Base-by-base conservation (phyloP, 176 grass and related monocot genomes). In the Triticum monococcum region DNA sequence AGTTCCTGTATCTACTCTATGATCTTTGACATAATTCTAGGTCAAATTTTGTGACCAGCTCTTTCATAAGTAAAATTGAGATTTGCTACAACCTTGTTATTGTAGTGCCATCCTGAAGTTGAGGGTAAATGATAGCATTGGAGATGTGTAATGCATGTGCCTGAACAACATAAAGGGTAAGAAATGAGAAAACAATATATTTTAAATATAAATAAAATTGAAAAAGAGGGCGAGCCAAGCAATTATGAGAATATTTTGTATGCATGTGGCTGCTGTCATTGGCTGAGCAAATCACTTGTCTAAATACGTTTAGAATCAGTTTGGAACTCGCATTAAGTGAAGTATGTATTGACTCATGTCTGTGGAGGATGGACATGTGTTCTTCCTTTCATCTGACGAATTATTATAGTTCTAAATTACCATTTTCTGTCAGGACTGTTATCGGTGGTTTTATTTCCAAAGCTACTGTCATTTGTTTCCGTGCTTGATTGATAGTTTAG, bases 111-210 rank as follows among this genome's bases (percentile, higher is more conserved):
- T 61, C 48, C 45, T 69, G 33, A 67, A 76, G 35, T 72, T 38
- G n/a, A 72, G 46, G 68, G 32, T 56, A 36, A 32, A 60, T 18
- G 7, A 20, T 36, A 72, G 68, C 72, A 5, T 46, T 77, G 36
- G 64, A 71, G 81, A 69, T 78, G 25, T 17, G 8, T 78, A 83
- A 76, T 70, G 35, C 3, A 3, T 56, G 14, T 83, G 46, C 1
- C 14, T 59, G 60, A 75, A 61, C 61, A 87, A 76, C 56, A 32
- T 22, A 68, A 82, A 69, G 8, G 64, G 64, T 66, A 81, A 22
- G 24, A 5, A 18, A 28, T 2, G 25, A 64, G 37, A 17, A 70
- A 36, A 12, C 12, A 48, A 26, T 17, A 64, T 66, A 31, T 20
- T 83, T 52, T 32, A n/a, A 87, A 67, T 24, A n/a, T 82, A 26